Evolutionary conservation across 1,284 basidiomycete genomes (phyloP), one percentile per base, ranked within the genome.

Genomic region (Malassezia equina): DNA sequence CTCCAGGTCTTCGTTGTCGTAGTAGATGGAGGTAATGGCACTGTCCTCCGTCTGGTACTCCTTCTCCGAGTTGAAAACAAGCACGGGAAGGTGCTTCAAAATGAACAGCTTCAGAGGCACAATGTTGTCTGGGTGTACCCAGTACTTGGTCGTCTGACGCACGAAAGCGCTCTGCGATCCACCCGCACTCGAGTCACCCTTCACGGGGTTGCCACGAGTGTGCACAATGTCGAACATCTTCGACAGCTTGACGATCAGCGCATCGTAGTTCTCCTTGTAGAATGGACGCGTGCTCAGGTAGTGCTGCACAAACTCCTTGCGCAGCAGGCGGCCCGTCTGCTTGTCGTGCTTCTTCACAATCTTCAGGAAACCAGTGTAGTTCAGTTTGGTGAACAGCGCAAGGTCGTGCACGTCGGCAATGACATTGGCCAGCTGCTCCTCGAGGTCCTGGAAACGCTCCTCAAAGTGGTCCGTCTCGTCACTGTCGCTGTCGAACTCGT

Each of bases 331-430:
- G n/a, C 79, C 79, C 13, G 81, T 83, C 62, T 80, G 77, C 78
- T 82, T 82, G 73, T 88, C 86, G 73, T 88, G 86, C 84, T 88
- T 88, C 81, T 98, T 98, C 62, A 96, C 81, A 62, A 98, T 98
- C 79, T 99, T 99, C 81, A 95, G 87, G 77, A 99, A 99, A 8
- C 94, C 94, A 0, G 94, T 78, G 63, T 76, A 90, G 76, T 95
- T 95, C 62, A 96, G 81, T 77, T 96, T 96, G 86, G 64, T 71
- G 76, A 90, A 93, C 51, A 93, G 78, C 11, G 93, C 91, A 25
- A 99, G 81, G 76, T 99, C 94, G 74, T 99, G 94, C 7, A 98
- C 93, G 70, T 98, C 94, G 2, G 94, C 93, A 24, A 98, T 93
- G 52, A 99, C 83, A 43, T 84, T 86, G 0, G 93, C 91, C 24